Evolutionary conservation across 2,329 filamentous ascomycete genomes (phyloP), one percentile per base, ranked within the genome.

Genomic region (Fusarium guadeloupense): DNA sequence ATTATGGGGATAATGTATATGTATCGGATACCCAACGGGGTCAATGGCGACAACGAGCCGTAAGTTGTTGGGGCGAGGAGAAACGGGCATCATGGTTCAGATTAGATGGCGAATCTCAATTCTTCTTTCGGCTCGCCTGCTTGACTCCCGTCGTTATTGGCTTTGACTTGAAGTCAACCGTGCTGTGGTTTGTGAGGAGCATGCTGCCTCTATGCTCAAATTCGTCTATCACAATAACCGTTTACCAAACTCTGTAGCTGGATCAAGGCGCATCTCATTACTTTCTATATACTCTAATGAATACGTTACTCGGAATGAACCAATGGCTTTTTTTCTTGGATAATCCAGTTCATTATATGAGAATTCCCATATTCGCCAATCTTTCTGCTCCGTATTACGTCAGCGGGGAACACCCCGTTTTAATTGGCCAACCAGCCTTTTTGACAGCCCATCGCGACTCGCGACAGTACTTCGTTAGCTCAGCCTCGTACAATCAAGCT

Each of bases 1-100:
- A 30, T 40, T 47, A 55, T 45, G 48, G 59, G 56, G 65, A 59
- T 48, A 54, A 65, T 71, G 67, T 69, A 71, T 64, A 71, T 70
- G 59, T 68, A 71, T 67, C 55, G 54, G 64, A 70, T 67, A 69
- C 55, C 63, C 66, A 35, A 48, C 23, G 30, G 57, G 47, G 35
- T 58, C 31, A 46, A 45, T 44, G 59, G 49, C 50, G 51, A 51
- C 45, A 47, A 40, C 42, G 49, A 52, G 35, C 54, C 35, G 42
- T n/a, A 33, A 34, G 52, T 44, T 31, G 49, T 35, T 66, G 40
- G 30, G 44, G 28, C 47, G 46, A 40, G 48, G 42, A 38, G 53
- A 49, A 23, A 37, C 7, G 30, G 37, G 43, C 23, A 54, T 35
- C 34, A 17, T 33, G 43, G 41, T 57, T 59, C 44, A 45, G 50